Percentiles rank a stretch among this genome's conserved stretches.
These are phyloP conservation scores for Diaporthe citriasiana DNA, from an alignment of 2,329 filamentous ascomycete genomes.

Conservation along the genomic window DNA sequence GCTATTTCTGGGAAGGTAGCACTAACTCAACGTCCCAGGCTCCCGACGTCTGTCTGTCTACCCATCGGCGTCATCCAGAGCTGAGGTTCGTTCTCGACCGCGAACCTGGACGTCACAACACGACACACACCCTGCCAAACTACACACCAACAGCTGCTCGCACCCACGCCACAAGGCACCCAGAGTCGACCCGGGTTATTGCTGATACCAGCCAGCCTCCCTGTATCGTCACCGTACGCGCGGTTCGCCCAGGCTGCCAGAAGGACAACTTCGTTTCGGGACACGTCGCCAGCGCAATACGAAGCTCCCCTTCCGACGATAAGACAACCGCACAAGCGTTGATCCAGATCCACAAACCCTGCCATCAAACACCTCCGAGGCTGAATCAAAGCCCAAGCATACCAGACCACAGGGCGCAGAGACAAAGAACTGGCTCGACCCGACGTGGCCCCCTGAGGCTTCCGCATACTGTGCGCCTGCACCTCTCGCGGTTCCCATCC, in stretches of 20 bases:
- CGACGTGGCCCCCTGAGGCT: constrained; percentile 15
- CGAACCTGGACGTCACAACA: constrained; percentile 23
- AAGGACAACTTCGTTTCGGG: constrained; percentile 19
- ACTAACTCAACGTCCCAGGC: constrained; percentile 22
- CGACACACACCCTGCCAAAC: constrained; percentile 21
- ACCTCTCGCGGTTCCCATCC: constrained; percentile 16
- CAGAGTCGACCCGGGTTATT: constrained; percentile 12
- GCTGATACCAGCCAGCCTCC: constrained; percentile 16
- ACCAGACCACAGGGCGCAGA: constrained; percentile 36
- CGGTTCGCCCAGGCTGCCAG: constrained; percentile 35
- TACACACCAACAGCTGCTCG: constrained; percentile 29
- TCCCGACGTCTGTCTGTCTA: constrained; percentile 38
- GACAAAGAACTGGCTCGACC: constrained; percentile 24
- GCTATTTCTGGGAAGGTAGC: constrained; percentile 32
- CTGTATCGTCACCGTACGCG: constrained; percentile 37
- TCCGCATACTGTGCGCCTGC: constrained; percentile 35
- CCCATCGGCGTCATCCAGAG: constrained; percentile 23
- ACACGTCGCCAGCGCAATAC: constrained; percentile 24
- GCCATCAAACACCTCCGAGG: constrained; percentile 17
- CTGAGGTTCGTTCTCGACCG: neutral
- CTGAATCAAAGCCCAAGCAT: constrained; percentile 23
- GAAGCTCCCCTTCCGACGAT: constrained; percentile 20
- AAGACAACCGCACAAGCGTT: constrained; percentile 30
- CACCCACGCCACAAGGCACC: constrained; percentile 22
- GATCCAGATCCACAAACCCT: constrained; percentile 22